phyloP scores from a whole-genome alignment of 1,139 yeast genomes.

The Debaryomycetaceae sp. region DNA sequence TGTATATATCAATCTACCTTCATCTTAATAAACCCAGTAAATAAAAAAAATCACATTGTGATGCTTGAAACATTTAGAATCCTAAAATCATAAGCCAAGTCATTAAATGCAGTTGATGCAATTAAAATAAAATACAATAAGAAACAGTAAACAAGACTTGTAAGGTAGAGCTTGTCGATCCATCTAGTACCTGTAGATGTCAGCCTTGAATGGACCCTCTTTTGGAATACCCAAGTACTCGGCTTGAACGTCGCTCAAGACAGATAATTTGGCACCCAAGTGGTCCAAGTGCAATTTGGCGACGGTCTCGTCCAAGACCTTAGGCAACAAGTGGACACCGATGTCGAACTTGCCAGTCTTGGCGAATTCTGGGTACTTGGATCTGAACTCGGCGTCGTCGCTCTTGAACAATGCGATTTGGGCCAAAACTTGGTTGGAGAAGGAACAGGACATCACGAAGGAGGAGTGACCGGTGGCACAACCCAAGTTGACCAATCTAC shows the following conservation, averaged over 20 bases:
- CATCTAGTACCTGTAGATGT: conserved; percentile 91
- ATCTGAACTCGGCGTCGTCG: conserved; percentile 75
- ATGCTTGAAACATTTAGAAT: conserved; percentile 7
- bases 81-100: conserved; percentile 16
- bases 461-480: conserved; percentile 99
- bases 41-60: conserved; percentile 11
- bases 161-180: conserved; percentile 9
- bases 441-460: conserved; percentile 98
- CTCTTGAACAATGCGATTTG: conserved; percentile 98
- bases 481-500: conserved; percentile 99
- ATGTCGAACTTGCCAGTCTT: conserved; percentile 87
- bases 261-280: conserved; percentile 87
- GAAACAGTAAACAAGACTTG: conserved; percentile 8
- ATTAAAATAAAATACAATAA: conserved; percentile 17
- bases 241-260: conserved; percentile 77
- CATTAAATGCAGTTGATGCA: conserved; percentile 53
- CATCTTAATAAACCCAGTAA: conserved; percentile 12
- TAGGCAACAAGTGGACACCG: conserved; percentile 97
- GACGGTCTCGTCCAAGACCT: conserved; percentile 97
- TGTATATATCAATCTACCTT: conserved; percentile 19
- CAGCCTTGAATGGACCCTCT: conserved; percentile 98
- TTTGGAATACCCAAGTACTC: conserved; percentile 91
- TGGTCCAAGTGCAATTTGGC: conserved; percentile 97
- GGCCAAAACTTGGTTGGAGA: conserved; percentile 99
- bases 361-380: conserved; percentile 82